Evolutionary conservation across 176 grass and related monocot species (phyloP), one percentile per base, ranked within the genome.

Genomic region (Secale cereale): DNA sequence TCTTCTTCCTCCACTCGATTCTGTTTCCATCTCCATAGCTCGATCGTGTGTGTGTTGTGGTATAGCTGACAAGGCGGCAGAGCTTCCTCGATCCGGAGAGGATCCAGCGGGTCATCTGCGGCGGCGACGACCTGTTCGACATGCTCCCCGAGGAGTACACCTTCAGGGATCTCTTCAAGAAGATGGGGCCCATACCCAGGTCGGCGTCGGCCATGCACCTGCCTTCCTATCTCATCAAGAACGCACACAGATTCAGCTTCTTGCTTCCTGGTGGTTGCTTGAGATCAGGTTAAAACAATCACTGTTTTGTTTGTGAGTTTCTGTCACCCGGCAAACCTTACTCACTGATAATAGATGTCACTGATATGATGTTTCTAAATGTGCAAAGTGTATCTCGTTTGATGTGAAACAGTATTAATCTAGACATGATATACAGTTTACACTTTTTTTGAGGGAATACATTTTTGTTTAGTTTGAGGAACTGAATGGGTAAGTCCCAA

Each of bases 121-220:
- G 78, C 12, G 96, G 93, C 15, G 91, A 83, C 4, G 91, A 98
- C 73, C 82, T 98, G 39, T 98, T 98, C 79, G 93, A 91, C 88
- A 94, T 98, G 96, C 86, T 98, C 64, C 96, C 96, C 12, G 96
- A 98, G 82, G 93, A 98, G 82, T 98, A 95, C 54, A 93, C 91
- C 14, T 98, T 98, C 46, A 91, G 65, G 78, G 93, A 94, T 30
- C 86, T 98, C 33, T 86, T 98, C 68, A 87, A 85, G 80, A 98
- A 95, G 87, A 90, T 98, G 91, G 96, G 96, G 0, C 85, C 91
- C 0, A 87, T 95, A 46, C 87, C 89, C 0, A 95, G 83, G 56
- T 95, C 96, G 5, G 87, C 65, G 36, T 98, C 96, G 17, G 96
- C 96, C 0, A 70, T 95, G 26, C 89, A 98, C 83, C 82, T 98